These are phyloP conservation scores for Elsinoe australis DNA, from an alignment of 2,329 filamentous ascomycete species.

Conservation along the genomic window DNA sequence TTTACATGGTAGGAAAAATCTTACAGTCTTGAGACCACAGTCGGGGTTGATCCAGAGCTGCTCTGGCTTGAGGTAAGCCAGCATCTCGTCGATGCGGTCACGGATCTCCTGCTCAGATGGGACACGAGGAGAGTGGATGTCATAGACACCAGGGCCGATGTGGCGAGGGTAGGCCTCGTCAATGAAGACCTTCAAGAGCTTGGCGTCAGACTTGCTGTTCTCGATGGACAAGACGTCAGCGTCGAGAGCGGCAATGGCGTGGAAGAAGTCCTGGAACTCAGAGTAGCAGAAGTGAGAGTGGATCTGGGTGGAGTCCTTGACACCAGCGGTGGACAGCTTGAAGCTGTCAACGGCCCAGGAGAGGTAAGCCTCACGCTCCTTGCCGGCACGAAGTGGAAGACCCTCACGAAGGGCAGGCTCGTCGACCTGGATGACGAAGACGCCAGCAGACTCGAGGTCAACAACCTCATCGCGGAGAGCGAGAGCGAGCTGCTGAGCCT, in stretches of 20 bases:
- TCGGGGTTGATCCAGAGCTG: constrained; percentile 99
- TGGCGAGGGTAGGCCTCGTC: constrained; percentile 95
- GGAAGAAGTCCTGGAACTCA: constrained; percentile 99
- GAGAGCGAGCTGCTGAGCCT: constrained; percentile 96
- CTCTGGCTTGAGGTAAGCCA: constrained; percentile 88
- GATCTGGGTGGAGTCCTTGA: constrained; percentile 94
- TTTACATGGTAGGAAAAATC: neutral
- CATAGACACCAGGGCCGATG: constrained; percentile 98
- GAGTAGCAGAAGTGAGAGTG: constrained; percentile 99
- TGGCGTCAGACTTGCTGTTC: constrained; percentile 99
- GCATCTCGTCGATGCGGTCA: constrained; percentile 96
- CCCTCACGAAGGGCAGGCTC: constrained; percentile 99
- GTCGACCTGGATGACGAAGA: constrained; percentile 98
- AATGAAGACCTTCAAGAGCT: constrained; percentile 97
- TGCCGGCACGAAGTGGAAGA: constrained; percentile 88
- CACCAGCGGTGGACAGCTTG: constrained; percentile 88
- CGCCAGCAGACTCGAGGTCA: constrained; percentile 92
- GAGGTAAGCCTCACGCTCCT: constrained; percentile 95
- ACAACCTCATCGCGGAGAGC: constrained; percentile 97
- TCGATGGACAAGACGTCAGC: constrained; percentile 98
- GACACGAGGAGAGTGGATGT: constrained; percentile 98
- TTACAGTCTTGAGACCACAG: constrained; percentile 87
- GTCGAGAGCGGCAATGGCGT: constrained; percentile 95
- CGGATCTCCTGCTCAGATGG: constrained; percentile 97
- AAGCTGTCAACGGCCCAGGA: constrained; percentile 97